These are phyloP conservation scores for Vaucheria bursata DNA, from an alignment of 352 stramenopile species.

Conservation along the genomic window DNA sequence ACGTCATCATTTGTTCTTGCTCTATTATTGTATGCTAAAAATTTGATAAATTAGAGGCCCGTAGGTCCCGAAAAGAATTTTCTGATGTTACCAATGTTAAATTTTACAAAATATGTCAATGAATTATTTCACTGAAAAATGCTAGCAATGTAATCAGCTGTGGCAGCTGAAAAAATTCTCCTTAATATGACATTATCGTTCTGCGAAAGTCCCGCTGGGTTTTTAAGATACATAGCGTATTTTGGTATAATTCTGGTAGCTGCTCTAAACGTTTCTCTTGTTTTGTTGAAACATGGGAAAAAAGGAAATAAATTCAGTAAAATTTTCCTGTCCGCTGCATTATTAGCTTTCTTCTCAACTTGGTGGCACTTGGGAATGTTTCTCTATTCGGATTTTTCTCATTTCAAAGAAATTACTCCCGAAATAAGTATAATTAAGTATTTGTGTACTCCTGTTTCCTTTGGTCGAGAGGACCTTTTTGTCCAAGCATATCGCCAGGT, in stretches of 20 bases:
- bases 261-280: background rate
- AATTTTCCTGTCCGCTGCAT: background rate
- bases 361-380: constrained; percentile 8
- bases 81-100: too few species aligned
- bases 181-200: constrained; percentile 30
- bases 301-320: background rate
- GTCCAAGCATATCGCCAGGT: constrained; percentile 7
- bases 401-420: background rate
- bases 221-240: constrained; percentile 4
- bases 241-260: background rate
- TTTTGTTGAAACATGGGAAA: background rate
- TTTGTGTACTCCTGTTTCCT: background rate
- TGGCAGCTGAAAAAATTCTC: constrained; percentile 48
- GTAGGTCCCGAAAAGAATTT: too few species aligned
- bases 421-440: background rate
- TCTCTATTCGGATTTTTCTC: background rate
- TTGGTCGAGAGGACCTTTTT: background rate
- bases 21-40: too few species aligned
- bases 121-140: too few species aligned
- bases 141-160: too few species aligned
- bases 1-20: too few species aligned
- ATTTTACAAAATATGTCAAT: too few species aligned
- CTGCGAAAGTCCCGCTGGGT: background rate
- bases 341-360: background rate
- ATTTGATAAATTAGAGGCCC: too few species aligned